phyloP scores from a whole-genome alignment of 2,329 filamentous ascomycete species.

The Aureobasidium zeae region DNA sequence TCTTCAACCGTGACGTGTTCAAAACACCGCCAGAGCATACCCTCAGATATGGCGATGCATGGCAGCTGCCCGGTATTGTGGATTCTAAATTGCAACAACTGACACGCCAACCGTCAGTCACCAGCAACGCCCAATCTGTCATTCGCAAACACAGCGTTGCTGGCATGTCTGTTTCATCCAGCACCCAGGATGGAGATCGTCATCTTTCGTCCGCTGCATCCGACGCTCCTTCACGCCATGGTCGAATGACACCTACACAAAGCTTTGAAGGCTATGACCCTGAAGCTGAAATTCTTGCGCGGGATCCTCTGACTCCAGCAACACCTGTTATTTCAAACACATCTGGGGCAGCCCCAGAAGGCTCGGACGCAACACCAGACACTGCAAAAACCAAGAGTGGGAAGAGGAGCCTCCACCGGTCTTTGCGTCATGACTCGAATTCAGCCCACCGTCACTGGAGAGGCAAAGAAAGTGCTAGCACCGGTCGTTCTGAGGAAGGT shows the following conservation, averaged over 20 bases:
- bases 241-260: conserved; percentile 18
- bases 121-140: conserved; percentile 20
- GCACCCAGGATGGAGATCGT: conserved; percentile 21
- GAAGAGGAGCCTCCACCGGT: conserved; percentile 79
- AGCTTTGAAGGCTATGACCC: conserved; percentile 21
- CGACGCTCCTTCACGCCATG: conserved; percentile 18
- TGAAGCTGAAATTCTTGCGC: conserved; percentile 9
- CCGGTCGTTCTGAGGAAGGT: conserved; percentile 36
- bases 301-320: conserved; percentile 9
- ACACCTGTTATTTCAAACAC: conserved; percentile 14
- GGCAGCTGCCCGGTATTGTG: conserved; percentile 27
- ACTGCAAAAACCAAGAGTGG: conserved; percentile 45
- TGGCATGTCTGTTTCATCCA: conserved; percentile 19
- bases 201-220: conserved; percentile 20
- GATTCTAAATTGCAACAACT: conserved; percentile 24
- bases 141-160: conserved; percentile 10
- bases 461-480: conserved; percentile 62
- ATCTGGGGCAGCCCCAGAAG: neutral
- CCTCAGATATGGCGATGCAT: conserved; percentile 20
- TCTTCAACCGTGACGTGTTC: conserved; percentile 31
- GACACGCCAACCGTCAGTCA: conserved; percentile 29
- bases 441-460: conserved; percentile 61
- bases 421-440: conserved; percentile 40
- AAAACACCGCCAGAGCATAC: conserved; percentile 38
- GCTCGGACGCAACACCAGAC: conserved; percentile 20